Evolutionary conservation across 805 yeast genomes (phyloP).

Genomic region (Ascoidea rubescens): DNA sequence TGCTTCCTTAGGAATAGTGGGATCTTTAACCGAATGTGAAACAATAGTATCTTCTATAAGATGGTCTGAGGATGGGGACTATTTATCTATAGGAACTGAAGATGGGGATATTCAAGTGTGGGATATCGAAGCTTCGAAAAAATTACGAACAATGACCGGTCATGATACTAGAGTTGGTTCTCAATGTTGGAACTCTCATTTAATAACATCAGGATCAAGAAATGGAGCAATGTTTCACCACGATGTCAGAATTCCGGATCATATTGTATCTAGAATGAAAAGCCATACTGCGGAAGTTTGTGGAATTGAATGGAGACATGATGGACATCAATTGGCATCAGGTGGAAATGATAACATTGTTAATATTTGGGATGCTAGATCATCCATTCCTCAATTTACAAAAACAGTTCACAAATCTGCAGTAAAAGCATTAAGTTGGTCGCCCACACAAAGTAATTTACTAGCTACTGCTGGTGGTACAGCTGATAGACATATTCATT

Average conservation of each 20-base stretch:
- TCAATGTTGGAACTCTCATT: constrained; percentile 73
- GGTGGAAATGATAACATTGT: constrained; percentile 95
- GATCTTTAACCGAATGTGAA: constrained; percentile 47
- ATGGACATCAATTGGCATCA: constrained; percentile 75
- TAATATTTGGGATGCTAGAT: constrained; percentile 83
- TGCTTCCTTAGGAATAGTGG: constrained; percentile 70
- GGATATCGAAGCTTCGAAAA: constrained; percentile 74
- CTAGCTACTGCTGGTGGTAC: constrained; percentile 98
- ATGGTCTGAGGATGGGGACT: constrained; percentile 88
- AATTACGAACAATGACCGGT: constrained; percentile 63
- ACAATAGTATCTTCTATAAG: constrained; percentile 52
- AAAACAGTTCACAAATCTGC: constrained; percentile 85
- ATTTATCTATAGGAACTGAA: constrained; percentile 69
- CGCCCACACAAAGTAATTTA: constrained; percentile 70
- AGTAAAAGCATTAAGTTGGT: constrained; percentile 90
- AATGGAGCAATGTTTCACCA: constrained; percentile 76
- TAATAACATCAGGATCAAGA: constrained; percentile 77
- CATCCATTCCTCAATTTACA: constrained; percentile 51
- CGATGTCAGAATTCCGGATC: constrained; percentile 78
- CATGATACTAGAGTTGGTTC: constrained; percentile 69
- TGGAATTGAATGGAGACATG: constrained; percentile 75
- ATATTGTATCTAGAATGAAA: constrained; percentile 44
- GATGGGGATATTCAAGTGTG: constrained; percentile 84
- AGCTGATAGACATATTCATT: constrained; percentile 74
- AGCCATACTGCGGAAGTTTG: constrained; percentile 80